Evolutionary conservation across 2,329 filamentous ascomycete genomes (phyloP).

Genomic region (Epichloe hybrida): DNA sequence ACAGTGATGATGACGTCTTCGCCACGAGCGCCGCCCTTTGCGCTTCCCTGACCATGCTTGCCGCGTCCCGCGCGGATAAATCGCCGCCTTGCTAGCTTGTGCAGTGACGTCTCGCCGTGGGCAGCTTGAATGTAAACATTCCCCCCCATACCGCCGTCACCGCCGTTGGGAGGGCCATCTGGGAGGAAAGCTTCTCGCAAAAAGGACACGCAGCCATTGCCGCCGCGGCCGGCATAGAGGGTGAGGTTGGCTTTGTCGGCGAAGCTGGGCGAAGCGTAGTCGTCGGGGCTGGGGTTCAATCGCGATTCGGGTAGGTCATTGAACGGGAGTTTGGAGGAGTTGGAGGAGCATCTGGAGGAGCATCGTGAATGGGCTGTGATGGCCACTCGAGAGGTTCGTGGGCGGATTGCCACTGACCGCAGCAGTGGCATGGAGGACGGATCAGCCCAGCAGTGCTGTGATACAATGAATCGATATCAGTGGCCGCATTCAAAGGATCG

Average conservation of each 20-base stretch:
- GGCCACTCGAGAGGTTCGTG: constrained; percentile 1
- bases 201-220: constrained; percentile 90
- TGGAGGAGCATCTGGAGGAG: constrained; percentile 3
- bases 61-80: constrained; percentile 62
- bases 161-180: constrained; percentile 85
- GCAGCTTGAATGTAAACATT: constrained; percentile 92
- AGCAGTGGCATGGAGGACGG: constrained; percentile 3
- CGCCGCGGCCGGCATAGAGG: constrained; percentile 66
- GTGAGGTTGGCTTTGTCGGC: constrained; percentile 73
- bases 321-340: constrained; percentile 15
- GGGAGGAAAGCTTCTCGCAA: constrained; percentile 79
- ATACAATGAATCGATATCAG: too few species aligned
- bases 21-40: constrained; percentile 62
- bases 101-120: constrained; percentile 78
- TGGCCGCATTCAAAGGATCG: too few species aligned
- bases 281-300: constrained; percentile 69
- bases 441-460: not conserved
- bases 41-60: constrained; percentile 65
- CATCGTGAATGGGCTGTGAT: not conserved
- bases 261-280: constrained; percentile 74
- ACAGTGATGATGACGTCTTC: constrained; percentile 82
- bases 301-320: constrained; percentile 36
- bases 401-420: constrained; percentile 4
- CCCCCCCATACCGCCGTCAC: constrained; percentile 93
- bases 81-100: constrained; percentile 72